Evolutionary conservation across 441 rosid genomes (phyloP).

Genomic region (Monsonia emarginata): DNA sequence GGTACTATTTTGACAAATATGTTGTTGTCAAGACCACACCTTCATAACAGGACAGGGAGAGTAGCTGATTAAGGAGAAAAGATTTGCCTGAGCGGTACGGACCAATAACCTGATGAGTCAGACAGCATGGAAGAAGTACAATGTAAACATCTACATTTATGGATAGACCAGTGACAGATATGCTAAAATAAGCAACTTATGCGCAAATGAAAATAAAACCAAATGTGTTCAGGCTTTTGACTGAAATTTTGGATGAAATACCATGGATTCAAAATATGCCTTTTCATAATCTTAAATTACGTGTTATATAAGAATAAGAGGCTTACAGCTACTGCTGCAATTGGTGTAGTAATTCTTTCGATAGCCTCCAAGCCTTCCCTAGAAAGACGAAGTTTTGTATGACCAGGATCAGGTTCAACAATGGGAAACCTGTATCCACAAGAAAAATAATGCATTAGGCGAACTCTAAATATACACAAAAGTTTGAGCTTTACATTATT

Average conservation of each 20-base stretch:
- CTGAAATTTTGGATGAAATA: background rate
- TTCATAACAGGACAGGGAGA: slow-evolving; percentile 91
- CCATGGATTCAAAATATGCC: background rate
- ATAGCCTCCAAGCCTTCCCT: slow-evolving; percentile 83
- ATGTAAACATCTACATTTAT: background rate
- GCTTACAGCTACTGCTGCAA: slow-evolving; percentile 86
- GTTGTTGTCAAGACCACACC: slow-evolving; percentile 37
- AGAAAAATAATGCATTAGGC: slow-evolving; percentile 14
- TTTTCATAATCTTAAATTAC: slow-evolving; percentile 7
- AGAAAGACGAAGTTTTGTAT: slow-evolving; percentile 87
- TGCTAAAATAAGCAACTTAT: too few relatives aligned
- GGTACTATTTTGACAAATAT: slow-evolving; percentile 1
- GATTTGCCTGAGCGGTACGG: slow-evolving; percentile 98
- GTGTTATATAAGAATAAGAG: slow-evolving; percentile 20
- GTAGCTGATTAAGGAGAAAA: slow-evolving; percentile 93
- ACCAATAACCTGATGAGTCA: slow-evolving; percentile 71
- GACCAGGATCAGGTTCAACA: slow-evolving; percentile 91
- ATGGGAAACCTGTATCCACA: slow-evolving; percentile 95
- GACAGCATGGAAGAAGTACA: slow-evolving; percentile 20
- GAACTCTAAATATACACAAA: background rate
- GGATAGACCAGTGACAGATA: background rate
- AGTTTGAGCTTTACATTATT: background rate
- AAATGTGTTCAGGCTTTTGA: slow-evolving; percentile 4
- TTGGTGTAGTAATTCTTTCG: slow-evolving; percentile 68
- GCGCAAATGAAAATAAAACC: background rate